Base-by-base conservation (phyloP, 768 basidiomycete species). In the Lentinula raphanica region DNA sequence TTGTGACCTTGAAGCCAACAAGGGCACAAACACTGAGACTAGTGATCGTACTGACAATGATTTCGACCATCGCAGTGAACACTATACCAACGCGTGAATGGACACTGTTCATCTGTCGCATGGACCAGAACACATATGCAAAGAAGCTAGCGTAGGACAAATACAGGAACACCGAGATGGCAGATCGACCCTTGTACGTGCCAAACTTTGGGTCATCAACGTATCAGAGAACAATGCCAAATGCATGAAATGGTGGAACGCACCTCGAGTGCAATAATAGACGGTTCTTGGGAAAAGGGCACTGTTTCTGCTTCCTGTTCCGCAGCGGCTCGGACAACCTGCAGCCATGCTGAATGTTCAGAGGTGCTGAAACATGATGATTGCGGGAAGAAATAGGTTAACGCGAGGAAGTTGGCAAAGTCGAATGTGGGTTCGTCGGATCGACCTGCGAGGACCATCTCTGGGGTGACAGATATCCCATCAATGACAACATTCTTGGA, bases 1-100 rank as follows among this genome's bases (percentile, higher is more conserved):
- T 87, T 2, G 89, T 93, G 13, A 94, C 82, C 64, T 85, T 87
- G 71, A 93, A 94, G 1, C 94, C 92, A 44, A 91, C 84, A 21
- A 98, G 76, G 5, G 93, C 92, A 65, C 94, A 93, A 32, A 97
- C 92, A 66, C 92, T 94, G 46, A 97, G 79, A 64, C 91, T 93
- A 54, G 95, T 97, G 63, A 99, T 84, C 0, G 96, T 94, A 74
- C 93, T 95, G 58, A 92, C 93, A 6, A 87, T 76, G 42, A 98
- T 87, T 72, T 98, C 94, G 21, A 96, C 88, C 28, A 95, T 76
- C 12, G 94, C 96, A 2, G 96, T 98, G 69, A 98, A 90, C 1
- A 92, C 90, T 31, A 99, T 75, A 71, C 96, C 96, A 55, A 92
- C 79, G 44, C 92, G 84, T 4, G 92, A 94, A 72, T 99, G 96